Evolutionary conservation across 2,329 filamentous ascomycete species (phyloP).

Genomic region (Phaeosphaeriaceae sp.): DNA sequence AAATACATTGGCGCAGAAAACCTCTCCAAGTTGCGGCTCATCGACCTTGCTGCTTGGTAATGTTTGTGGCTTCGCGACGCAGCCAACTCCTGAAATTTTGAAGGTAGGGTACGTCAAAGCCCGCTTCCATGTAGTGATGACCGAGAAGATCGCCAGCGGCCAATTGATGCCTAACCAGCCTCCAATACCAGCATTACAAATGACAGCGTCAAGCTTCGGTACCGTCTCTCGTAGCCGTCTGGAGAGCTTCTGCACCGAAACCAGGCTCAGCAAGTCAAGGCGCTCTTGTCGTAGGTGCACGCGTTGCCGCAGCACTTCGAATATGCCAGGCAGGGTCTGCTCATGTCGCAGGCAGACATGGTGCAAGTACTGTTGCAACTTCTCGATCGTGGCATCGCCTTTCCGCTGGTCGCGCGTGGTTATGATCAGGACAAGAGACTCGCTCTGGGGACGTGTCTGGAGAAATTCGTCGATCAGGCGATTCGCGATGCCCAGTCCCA

Average conservation of each 20-base stretch:
- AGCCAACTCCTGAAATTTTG: slow-evolving; percentile 70
- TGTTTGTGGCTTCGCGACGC: slow-evolving; percentile 62
- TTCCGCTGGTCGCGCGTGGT: slow-evolving; percentile 82
- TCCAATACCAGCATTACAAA: slow-evolving; percentile 89
- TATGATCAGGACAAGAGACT: slow-evolving; percentile 79
- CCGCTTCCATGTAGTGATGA: slow-evolving; percentile 69
- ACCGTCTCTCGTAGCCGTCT: slow-evolving; percentile 62
- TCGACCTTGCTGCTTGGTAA: slow-evolving; percentile 32
- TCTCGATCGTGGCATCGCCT: slow-evolving; percentile 72
- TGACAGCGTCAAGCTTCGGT: slow-evolving; percentile 76
- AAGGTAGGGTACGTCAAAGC: slow-evolving; percentile 78
- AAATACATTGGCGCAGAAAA: slow-evolving; percentile 93
- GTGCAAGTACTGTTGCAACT: slow-evolving; percentile 69
- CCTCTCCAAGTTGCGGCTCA: slow-evolving; percentile 73
- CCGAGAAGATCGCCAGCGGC: slow-evolving; percentile 61
- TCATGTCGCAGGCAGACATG: slow-evolving; percentile 50
- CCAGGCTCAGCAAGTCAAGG: slow-evolving; percentile 64
- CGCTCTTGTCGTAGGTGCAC: slow-evolving; percentile 64
- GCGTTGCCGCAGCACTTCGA: slow-evolving; percentile 48
- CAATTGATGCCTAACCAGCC: slow-evolving; percentile 85
- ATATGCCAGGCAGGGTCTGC: slow-evolving; percentile 46
- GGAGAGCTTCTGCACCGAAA: slow-evolving; percentile 62
- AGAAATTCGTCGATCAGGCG: slow-evolving; percentile 92
- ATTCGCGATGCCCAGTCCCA: slow-evolving; percentile 83
- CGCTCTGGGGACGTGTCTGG: slow-evolving; percentile 66